phyloP scores from a whole-genome alignment of 2,329 filamentous ascomycete species.

The Ophiocordyceps sinensis region DNA sequence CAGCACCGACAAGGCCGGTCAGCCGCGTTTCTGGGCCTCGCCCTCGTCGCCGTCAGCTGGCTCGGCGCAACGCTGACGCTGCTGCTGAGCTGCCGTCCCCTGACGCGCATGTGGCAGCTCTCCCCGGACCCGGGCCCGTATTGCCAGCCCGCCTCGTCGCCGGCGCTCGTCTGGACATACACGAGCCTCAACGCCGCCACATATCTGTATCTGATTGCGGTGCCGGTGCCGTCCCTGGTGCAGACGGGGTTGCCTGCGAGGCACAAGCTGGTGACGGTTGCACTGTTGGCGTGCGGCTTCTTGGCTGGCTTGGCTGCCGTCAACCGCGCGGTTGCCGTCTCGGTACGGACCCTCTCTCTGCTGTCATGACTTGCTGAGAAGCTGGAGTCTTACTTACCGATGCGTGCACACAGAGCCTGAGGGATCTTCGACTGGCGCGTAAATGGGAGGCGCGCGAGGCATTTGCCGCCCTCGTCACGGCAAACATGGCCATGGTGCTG shows the following conservation, averaged over 20 bases:
- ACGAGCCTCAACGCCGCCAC: slow-evolving; percentile 1
- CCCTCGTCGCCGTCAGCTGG: slow-evolving; percentile 1
- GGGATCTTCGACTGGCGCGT: neutral
- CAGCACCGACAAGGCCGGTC: slow-evolving; percentile 1
- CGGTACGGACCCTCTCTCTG: neutral
- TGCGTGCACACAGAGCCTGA: neutral
- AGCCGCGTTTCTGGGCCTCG: neutral
- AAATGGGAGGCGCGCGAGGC: slow-evolving; percentile 3
- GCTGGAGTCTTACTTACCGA: neutral
- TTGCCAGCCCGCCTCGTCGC: slow-evolving; percentile 4
- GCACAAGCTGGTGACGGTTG: neutral
- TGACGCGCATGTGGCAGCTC: slow-evolving; percentile 3
- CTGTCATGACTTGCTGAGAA: neutral
- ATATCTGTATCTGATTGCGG: slow-evolving; percentile 1
- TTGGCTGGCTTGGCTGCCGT: neutral
- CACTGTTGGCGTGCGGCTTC: slow-evolving; percentile 1
- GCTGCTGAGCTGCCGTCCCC: slow-evolving; percentile 2
- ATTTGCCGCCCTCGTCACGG: neutral
- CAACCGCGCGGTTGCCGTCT: neutral
- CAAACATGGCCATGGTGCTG: neutral
- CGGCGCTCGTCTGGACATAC: slow-evolving; percentile 3
- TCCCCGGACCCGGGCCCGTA: neutral
- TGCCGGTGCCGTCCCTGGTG: slow-evolving; percentile 1
- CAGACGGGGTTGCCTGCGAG: neutral
- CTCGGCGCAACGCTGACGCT: slow-evolving; percentile 1